Evolutionary conservation across 208 protist species (phyloP).

Genomic region (Angomonas ambiguus): DNA sequence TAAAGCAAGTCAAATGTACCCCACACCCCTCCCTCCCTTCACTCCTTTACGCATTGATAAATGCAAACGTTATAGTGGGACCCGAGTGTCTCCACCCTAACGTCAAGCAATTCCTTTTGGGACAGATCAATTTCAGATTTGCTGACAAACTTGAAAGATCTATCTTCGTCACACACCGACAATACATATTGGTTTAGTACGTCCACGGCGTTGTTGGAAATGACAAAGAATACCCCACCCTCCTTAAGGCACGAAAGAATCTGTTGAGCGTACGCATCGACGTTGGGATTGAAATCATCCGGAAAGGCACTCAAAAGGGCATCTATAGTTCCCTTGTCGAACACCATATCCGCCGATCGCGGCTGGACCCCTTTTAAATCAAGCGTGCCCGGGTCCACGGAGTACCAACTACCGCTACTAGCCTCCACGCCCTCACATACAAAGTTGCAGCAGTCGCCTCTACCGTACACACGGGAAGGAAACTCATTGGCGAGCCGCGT

Average conservation of each 20-base stretch:
- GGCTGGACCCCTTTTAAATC: slow-evolving; percentile 10
- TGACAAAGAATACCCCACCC: slow-evolving; percentile 43
- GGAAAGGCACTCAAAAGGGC: slow-evolving; percentile 58
- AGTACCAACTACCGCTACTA: slow-evolving; percentile 6
- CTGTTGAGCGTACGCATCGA: slow-evolving; percentile 31
- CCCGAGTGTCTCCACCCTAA: slow-evolving; percentile 54
- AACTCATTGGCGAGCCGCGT: slow-evolving; percentile 17
- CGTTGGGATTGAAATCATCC: slow-evolving; percentile 53
- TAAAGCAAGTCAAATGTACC: neutral
- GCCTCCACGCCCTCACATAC: neutral
- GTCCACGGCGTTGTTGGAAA: slow-evolving; percentile 59
- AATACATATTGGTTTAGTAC: slow-evolving; percentile 44
- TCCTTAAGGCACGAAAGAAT: slow-evolving; percentile 25
- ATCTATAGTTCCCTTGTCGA: slow-evolving; percentile 64
- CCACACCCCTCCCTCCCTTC: neutral
- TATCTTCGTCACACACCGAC: slow-evolving; percentile 15
- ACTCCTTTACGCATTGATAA: slow-evolving; percentile 20
- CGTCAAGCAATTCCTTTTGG: slow-evolving; percentile 11
- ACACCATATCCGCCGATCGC: slow-evolving; percentile 35
- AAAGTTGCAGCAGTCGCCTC: slow-evolving; percentile 50
- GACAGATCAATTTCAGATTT: slow-evolving; percentile 21
- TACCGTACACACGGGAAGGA: slow-evolving; percentile 32
- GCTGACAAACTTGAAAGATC: slow-evolving; percentile 24
- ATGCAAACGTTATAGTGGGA: slow-evolving; percentile 43
- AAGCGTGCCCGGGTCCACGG: neutral